Evolutionary conservation across 371 early-diverging fungal genomes (phyloP).

Genomic region (Mortierella sp.): DNA sequence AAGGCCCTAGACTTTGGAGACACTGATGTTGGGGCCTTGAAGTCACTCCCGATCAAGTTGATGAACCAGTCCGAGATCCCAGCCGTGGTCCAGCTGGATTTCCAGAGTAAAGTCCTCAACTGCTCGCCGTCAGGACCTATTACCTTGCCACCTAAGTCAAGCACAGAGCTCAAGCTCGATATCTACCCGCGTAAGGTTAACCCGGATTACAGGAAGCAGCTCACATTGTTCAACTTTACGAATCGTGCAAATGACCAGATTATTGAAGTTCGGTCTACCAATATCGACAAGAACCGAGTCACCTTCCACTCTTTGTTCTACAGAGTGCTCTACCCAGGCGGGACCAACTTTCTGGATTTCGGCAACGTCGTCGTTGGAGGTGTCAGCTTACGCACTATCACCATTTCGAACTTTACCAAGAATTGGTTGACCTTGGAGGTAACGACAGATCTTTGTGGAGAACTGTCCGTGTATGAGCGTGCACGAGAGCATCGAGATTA

Average conservation of each 20-base stretch:
- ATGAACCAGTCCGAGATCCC: constrained; percentile 91
- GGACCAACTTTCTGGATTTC: constrained; percentile 96
- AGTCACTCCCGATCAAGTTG: constrained; percentile 87
- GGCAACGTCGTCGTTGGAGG: constrained; percentile 90
- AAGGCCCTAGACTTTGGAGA: constrained; percentile 93
- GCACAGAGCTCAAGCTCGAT: constrained; percentile 91
- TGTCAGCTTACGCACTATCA: constrained; percentile 84
- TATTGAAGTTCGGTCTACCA: constrained; percentile 92
- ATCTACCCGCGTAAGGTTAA: constrained; percentile 98
- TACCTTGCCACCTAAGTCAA: constrained; percentile 85
- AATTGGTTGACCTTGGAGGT: constrained; percentile 70
- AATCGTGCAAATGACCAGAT: constrained; percentile 94
- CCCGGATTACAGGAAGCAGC: constrained; percentile 96
- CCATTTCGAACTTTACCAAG: constrained; percentile 87
- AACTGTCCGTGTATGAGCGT: constrained; percentile 63
- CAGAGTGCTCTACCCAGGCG: constrained; percentile 90
- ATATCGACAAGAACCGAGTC: constrained; percentile 96
- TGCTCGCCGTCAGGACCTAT: constrained; percentile 84
- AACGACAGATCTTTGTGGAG: constrained; percentile 79
- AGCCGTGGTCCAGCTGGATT: constrained; percentile 88
- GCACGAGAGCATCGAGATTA: constrained; percentile 45
- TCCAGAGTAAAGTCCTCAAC: constrained; percentile 94
- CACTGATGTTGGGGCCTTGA: constrained; percentile 94
- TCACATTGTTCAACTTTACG: constrained; percentile 91
- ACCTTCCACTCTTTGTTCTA: constrained; percentile 98